Evolutionary conservation across 176 grass and related monocot genomes (phyloP).

Genomic region (Puccinellia tenuiflora): DNA sequence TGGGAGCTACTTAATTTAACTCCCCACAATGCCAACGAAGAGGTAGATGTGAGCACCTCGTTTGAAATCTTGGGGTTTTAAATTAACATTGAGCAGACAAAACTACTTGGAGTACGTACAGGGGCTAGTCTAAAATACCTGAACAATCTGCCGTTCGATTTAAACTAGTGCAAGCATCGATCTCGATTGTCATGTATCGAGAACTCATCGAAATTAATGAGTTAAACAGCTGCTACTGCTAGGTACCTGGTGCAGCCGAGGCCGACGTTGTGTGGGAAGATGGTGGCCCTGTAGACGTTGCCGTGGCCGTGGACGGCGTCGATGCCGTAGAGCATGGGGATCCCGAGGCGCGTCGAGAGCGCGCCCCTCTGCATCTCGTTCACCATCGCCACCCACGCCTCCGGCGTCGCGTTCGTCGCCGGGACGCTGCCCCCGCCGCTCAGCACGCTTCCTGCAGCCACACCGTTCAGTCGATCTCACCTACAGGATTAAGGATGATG

Average conservation of each 20-base stretch:
- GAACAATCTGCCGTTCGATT: background rate
- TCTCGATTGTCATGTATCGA: background rate
- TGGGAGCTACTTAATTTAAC: background rate
- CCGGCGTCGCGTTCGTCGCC: constrained; percentile 25
- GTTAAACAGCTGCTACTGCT: background rate
- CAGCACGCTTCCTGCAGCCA: constrained; percentile 45
- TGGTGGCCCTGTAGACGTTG: constrained; percentile 69
- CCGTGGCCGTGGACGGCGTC: constrained; percentile 82
- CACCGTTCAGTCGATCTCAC: too few relatives aligned
- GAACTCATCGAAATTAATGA: background rate
- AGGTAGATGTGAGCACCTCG: background rate
- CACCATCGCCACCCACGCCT: constrained; percentile 52
- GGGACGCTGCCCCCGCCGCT: constrained; percentile 65
- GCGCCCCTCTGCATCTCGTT: constrained; percentile 39
- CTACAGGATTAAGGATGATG: background rate
- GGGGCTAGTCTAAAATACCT: too few relatives aligned
- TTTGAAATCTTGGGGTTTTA: background rate
- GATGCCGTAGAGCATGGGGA: constrained; percentile 83
- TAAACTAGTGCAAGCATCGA: background rate
- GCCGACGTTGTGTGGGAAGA: constrained; percentile 81
- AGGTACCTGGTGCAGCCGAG: constrained; percentile 53
- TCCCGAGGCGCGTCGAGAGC: constrained; percentile 53
- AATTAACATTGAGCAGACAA: background rate
- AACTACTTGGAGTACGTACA: background rate
- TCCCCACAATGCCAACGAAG: background rate